Percentiles rank a stretch among this genome's conserved stretches.
Conservation (phyloP, 257 asterid genomes). For the Plantago ovata region DNA sequence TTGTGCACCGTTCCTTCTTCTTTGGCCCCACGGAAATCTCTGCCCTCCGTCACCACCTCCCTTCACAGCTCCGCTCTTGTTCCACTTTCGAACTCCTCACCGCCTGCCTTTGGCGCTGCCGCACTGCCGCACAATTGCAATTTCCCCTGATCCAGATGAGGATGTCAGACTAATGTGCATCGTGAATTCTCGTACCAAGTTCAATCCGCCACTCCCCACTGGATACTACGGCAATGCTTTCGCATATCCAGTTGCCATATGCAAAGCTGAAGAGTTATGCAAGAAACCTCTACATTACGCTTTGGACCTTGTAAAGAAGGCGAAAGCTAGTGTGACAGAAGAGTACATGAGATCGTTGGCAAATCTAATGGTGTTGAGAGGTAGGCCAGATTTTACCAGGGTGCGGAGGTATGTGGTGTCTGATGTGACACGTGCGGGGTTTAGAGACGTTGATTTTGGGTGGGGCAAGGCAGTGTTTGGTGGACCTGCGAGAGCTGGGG, state of each 20-base stretch:
- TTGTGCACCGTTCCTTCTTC: slow-evolving; percentile 8
- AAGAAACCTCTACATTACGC: slow-evolving; percentile 30
- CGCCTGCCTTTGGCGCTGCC: slow-evolving; percentile 32
- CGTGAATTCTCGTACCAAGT: slow-evolving; percentile 25
- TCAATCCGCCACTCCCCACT: slow-evolving; percentile 20
- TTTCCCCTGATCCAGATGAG: slow-evolving; percentile 28
- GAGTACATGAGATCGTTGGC: slow-evolving; percentile 35
- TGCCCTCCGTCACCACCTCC: neutral
- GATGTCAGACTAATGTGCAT: slow-evolving; percentile 25
- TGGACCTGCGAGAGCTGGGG: slow-evolving; percentile 47
- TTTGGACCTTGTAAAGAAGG: slow-evolving; percentile 23
- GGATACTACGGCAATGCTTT: slow-evolving; percentile 41
- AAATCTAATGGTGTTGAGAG: slow-evolving; percentile 29
- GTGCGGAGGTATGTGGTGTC: slow-evolving; percentile 12
- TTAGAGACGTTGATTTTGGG: slow-evolving; percentile 13
- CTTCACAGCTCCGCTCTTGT: neutral
- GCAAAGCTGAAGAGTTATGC: slow-evolving; percentile 25
- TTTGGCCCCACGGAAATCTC: slow-evolving; percentile 16
- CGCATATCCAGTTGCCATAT: slow-evolving; percentile 28
- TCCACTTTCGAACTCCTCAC: slow-evolving; percentile 34
- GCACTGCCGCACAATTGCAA: slow-evolving; percentile 30
- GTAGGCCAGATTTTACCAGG: slow-evolving; percentile 20
- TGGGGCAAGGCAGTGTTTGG: slow-evolving; percentile 17
- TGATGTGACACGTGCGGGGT: neutral
- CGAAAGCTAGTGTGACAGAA: slow-evolving; percentile 24